A percentile compares a stretch with the other conserved stretches of the same genome.
phyloP scores from a whole-genome alignment of 2,329 filamentous ascomycete species.

The Clonostachys rosea region DNA sequence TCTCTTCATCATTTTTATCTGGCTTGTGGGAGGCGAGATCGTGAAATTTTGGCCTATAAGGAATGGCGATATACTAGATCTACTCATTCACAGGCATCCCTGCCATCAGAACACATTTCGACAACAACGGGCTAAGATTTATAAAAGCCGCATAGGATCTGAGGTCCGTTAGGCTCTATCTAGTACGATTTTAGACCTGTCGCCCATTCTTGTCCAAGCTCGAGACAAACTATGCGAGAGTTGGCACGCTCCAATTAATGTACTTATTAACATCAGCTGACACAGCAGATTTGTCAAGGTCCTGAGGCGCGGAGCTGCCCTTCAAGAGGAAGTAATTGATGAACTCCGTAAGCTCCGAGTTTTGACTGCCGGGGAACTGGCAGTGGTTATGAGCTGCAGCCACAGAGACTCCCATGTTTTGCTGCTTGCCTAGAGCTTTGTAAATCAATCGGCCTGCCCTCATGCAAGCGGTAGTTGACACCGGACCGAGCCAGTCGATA shows the following conservation, averaged over 20 bases:
- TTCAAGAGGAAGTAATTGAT: conserved; percentile 47
- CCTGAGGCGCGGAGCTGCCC: conserved; percentile 16
- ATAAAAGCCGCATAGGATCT: too few species aligned
- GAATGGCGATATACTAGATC: too few species aligned
- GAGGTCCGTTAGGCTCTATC: too few species aligned
- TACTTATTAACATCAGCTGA: neutral
- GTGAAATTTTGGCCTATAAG: too few species aligned
- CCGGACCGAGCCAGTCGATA: conserved; percentile 53
- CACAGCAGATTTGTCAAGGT: neutral
- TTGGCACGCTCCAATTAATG: conserved; percentile 1
- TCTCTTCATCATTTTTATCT: too few species aligned
- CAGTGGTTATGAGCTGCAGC: conserved; percentile 51
- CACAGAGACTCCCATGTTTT: conserved; percentile 54
- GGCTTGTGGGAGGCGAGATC: too few species aligned
- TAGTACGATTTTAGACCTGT: too few species aligned
- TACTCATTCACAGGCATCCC: too few species aligned
- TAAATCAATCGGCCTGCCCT: conserved; percentile 48
- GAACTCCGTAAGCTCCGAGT: conserved; percentile 45
- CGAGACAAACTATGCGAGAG: too few species aligned
- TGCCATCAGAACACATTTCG: too few species aligned
- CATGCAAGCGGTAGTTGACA: conserved; percentile 53
- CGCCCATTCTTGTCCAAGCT: too few species aligned
- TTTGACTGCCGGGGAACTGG: conserved; percentile 46
- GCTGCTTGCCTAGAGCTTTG: conserved; percentile 44
- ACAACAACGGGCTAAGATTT: too few species aligned